Conservation (phyloP, 495 filamentous ascomycete species). For the Lepidopterella palustris region DNA sequence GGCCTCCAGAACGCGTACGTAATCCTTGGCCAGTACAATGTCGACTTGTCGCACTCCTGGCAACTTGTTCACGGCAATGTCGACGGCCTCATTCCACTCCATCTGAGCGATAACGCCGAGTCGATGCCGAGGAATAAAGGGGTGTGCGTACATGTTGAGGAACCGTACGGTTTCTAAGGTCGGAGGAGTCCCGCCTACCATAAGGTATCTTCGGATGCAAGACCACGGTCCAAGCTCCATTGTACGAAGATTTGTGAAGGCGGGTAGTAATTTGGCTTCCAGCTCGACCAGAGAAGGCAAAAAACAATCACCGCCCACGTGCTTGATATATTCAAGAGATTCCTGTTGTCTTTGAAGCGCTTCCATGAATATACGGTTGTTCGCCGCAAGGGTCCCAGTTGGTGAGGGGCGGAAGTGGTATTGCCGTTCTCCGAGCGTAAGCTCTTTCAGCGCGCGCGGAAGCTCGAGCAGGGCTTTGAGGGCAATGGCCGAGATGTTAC, state of each 20-base stretch:
- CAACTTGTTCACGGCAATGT: background rate
- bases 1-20: too few species aligned
- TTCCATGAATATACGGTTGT: constrained; percentile 8
- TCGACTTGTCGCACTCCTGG: background rate
- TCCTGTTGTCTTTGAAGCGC: constrained; percentile 13
- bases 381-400: background rate
- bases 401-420: constrained; percentile 9
- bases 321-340: constrained; percentile 15
- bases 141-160: background rate
- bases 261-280: background rate
- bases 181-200: background rate
- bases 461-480: constrained; percentile 13
- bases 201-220: background rate
- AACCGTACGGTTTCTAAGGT: constrained; percentile 8
- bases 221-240: constrained; percentile 17
- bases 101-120: background rate
- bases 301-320: constrained; percentile 5
- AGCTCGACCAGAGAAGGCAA: background rate
- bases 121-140: background rate
- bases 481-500: constrained; percentile 18
- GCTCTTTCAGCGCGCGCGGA: constrained; percentile 20
- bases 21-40: background rate
- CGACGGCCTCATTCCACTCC: background rate
- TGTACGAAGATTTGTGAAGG: constrained; percentile 1
- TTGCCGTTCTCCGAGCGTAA: constrained; percentile 18